A percentile compares a stretch with the other conserved stretches of the same genome.
These are phyloP conservation scores for Hamamelis virginiana DNA, from an alignment of 164 flowering plant species.

Conservation along the genomic window DNA sequence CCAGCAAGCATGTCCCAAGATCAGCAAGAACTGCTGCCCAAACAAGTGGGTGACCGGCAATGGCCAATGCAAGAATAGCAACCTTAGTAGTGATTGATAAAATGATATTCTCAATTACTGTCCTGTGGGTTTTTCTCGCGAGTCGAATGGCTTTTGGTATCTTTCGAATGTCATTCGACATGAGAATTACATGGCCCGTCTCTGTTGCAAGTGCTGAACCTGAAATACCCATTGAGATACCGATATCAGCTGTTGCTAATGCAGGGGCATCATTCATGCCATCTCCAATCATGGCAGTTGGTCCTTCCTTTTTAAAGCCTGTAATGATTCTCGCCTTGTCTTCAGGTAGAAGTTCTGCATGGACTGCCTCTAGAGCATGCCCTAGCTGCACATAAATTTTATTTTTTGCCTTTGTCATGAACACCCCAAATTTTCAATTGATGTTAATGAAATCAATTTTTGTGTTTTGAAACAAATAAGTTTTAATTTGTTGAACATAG, in stretches of 20 bases:
- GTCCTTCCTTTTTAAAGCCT: slow-evolving; percentile 50
- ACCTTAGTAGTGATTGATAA: slow-evolving; percentile 62
- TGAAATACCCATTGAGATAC: slow-evolving; percentile 92
- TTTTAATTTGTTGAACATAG: no score
- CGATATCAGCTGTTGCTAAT: slow-evolving; percentile 81
- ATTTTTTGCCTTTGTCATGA: no score
- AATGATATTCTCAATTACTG: slow-evolving; percentile 58
- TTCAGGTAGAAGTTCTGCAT: no score
- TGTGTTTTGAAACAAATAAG: no score
- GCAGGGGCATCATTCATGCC: slow-evolving; percentile 93
- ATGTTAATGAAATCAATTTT: no score
- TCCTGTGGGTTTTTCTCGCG: slow-evolving; percentile 45
- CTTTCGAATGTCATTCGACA: slow-evolving; percentile 83
- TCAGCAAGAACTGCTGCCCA: slow-evolving; percentile 94
- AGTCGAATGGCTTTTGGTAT: slow-evolving; percentile 61
- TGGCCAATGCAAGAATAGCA: slow-evolving; percentile 63
- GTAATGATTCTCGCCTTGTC: slow-evolving; percentile 60
- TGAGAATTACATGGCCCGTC: slow-evolving; percentile 78
- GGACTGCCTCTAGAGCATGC: no score
- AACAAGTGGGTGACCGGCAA: slow-evolving; percentile 81
- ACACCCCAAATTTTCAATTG: no score
- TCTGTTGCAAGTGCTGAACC: slow-evolving; percentile 92
- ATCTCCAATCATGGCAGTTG: no score
- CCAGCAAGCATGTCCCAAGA: slow-evolving; percentile 84
- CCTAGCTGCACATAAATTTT: no score